Evolutionary conservation across 345 rosid species (phyloP), one percentile per base, ranked within the genome.

Genomic region (Arabidopsis suecica): DNA sequence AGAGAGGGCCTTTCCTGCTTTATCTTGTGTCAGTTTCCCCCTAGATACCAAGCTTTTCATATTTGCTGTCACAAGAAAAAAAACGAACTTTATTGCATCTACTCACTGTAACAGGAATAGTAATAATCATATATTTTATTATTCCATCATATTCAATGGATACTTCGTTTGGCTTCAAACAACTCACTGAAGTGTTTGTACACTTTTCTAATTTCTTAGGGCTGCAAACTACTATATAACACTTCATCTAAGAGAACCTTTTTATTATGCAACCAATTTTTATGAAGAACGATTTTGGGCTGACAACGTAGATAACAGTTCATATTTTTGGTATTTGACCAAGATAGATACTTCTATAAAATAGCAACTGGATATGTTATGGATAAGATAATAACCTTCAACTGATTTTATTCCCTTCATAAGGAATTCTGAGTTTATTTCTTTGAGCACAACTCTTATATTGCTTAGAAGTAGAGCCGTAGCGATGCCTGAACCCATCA

Each of bases 401-500:
- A 91, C 79, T 36, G 79, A 72, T 85, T 89, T 88, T 62, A 84
- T 77, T 66, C 96, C 98, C 79, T 86, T 91, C 72, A 33, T 84
- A 69, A 94, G 96, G 82, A 90, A 94, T 47, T 90, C 97, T 36
- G 93, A 49, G 78, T 88, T 91, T 56, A 94, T 71, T 88, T 94
- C 98, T 84, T 94, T 94, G 40, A 94, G 93, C 63, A 91, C 76
- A 77, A 94, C 98, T 71, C 63, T 73, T 59, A 82, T 86, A 79
- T 89, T 85, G 86, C 86, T 76, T 75, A 86, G 11, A 57, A 94
- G 79, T 55, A 90, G 87, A 54, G 92, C 94, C 0, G 98, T 89
- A 77, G 96, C 89, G 57, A 93, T 93, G 81, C 97, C 98, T 80
- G 96, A 91, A 73, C 98, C 98, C 97, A 94, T 94, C 49, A 94